These are phyloP conservation scores for Russula sp. DNA, from an alignment of 768 basidiomycete genomes.

Conservation along the genomic window DNA sequence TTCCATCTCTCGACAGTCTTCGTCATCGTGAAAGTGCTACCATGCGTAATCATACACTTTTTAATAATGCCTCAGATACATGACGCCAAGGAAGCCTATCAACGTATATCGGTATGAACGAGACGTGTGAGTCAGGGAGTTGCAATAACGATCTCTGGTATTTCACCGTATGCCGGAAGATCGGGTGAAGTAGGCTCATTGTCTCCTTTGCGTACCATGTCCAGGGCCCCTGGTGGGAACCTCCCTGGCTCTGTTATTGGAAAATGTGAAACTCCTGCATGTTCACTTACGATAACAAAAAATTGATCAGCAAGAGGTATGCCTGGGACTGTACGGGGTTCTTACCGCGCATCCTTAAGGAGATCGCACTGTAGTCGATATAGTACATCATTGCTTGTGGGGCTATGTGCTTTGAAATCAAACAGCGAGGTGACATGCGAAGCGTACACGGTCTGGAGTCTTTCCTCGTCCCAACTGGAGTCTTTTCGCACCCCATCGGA, in stretches of 20 bases:
- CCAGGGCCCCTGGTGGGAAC: background rate
- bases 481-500: background rate
- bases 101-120: background rate
- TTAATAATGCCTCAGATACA: background rate
- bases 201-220: background rate
- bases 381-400: background rate
- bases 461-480: background rate
- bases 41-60: background rate
- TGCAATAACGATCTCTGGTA: background rate
- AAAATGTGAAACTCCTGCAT: background rate
- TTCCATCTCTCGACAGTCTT: background rate
- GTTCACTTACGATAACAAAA: background rate
- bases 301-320: background rate
- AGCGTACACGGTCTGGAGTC: background rate
- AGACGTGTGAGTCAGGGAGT: background rate
- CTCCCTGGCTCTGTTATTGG: background rate
- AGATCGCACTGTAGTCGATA: conserved; percentile 1
- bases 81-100: background rate
- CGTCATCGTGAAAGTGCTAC: background rate
- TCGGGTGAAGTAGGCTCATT: background rate
- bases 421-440: background rate
- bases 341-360: background rate
- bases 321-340: background rate
- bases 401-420: background rate
- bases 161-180: background rate